A percentile compares a stretch with the other conserved stretches of the same genome.
phyloP scores from a whole-genome alignment of 2,329 filamentous ascomycete genomes.

The Botrytis tulipae region DNA sequence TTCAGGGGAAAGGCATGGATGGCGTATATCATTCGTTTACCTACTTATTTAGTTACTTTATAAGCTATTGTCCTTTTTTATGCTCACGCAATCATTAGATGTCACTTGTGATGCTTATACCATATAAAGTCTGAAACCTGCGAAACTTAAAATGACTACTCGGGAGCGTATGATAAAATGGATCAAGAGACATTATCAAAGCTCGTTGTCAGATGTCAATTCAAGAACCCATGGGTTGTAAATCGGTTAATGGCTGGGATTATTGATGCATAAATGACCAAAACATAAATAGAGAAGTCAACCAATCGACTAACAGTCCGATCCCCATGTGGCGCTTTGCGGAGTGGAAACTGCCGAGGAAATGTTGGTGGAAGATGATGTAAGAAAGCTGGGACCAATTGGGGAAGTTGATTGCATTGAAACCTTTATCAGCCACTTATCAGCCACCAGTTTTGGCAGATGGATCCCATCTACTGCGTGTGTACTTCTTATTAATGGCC shows the following conservation, averaged over 20 bases:
- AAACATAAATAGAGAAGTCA: background rate
- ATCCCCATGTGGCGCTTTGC: background rate
- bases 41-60: background rate
- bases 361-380: background rate
- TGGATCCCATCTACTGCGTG: background rate
- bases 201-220: background rate
- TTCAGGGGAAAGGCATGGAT: slow-evolving; percentile 32
- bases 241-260: background rate
- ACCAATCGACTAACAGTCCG: background rate
- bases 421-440: background rate
- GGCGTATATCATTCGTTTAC: slow-evolving; percentile 34
- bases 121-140: background rate
- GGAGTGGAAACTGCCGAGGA: background rate
- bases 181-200: background rate
- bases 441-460: background rate
- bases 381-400: background rate
- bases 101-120: background rate
- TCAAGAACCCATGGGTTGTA: background rate
- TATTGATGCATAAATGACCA: background rate
- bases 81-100: background rate
- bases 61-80: background rate
- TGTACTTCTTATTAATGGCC: background rate
- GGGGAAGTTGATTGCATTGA: background rate
- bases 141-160: background rate
- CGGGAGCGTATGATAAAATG: background rate